Base-by-base conservation (phyloP, 768 basidiomycete species). In the Calocybe cyanea region DNA sequence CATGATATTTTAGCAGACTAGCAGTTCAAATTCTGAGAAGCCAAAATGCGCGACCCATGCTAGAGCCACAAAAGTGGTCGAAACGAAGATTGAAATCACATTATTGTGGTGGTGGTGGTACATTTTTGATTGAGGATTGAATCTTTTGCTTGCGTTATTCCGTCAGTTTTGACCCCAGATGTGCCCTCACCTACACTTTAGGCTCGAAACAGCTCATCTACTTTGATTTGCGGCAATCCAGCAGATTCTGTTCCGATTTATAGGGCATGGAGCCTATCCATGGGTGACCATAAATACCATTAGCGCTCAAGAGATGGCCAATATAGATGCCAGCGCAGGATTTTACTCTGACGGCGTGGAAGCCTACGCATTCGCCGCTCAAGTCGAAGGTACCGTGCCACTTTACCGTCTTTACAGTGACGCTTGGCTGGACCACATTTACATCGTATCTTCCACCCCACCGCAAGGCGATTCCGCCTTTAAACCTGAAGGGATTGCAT, bases 361-460 rank as follows among this genome's bases (percentile, higher is more conserved):
- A 11, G 57, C 48, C 19, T 50, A 49, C 39, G 24, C 58, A 20
- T 59, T 50, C 25, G 20, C 44, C 17, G 18, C 7, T 11, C 32
- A 41, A 20, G 41, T 48, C 35, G 4, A 48, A 8, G 41, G 24
- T 17, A 50, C 51, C 6, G 46, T 55, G 11, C 51, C 61, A 3
- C 44, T 62, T 40, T 57, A 57, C 38, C 57, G 60, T 15, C 21
- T 53, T 7, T 60, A 44, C 34, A 48, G 41, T 18, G 19, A 38
- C 1, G 5, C 3, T 1, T 15, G 15, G n/a, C 17, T 15, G 1
- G 59, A 61, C 40, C 60, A 61, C 40, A 57, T 58, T 19, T 61
- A 61, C 35, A 61, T 35, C 14, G 34, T 35, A 5, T 35, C 34
- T 35, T n/a, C 59, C 14, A 53, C 50, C 2, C 47, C 40, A 1